Conservation (phyloP, 805 yeast species). For the Spathaspora hagerdaliae region DNA sequence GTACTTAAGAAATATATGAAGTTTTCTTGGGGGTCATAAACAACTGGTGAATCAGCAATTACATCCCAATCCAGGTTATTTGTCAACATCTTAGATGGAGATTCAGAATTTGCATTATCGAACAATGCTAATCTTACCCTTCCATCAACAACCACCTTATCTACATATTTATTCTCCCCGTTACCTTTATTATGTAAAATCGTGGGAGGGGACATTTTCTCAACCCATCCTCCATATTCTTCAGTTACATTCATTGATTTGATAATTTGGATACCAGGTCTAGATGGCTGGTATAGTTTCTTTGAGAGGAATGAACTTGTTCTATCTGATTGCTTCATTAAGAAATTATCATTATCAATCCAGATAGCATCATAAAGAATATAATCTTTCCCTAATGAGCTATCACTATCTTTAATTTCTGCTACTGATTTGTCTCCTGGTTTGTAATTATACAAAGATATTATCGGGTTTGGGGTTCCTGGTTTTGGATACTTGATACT, state of each 20-base stretch:
- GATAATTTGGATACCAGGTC: slow-evolving; percentile 33
- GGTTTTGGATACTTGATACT: slow-evolving; percentile 69
- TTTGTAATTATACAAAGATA: slow-evolving; percentile 41
- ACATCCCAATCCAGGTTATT: slow-evolving; percentile 67
- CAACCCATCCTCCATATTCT: slow-evolving; percentile 59
- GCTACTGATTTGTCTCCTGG: slow-evolving; percentile 16
- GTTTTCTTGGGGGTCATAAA: slow-evolving; percentile 43
- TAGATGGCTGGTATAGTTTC: slow-evolving; percentile 36
- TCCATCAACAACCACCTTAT: slow-evolving; percentile 54
- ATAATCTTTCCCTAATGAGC: slow-evolving; percentile 37
- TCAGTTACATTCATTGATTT: slow-evolving; percentile 27
- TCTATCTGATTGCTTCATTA: slow-evolving; percentile 65
- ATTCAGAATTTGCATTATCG: slow-evolving; percentile 48
- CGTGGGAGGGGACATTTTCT: slow-evolving; percentile 29
- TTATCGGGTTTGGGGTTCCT: slow-evolving; percentile 57
- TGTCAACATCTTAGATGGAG: slow-evolving; percentile 48
- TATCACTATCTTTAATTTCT: slow-evolving; percentile 8
- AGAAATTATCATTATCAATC: slow-evolving; percentile 45
- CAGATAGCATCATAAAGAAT: slow-evolving; percentile 63
- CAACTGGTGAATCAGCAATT: slow-evolving; percentile 54
- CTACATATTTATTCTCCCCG: slow-evolving; percentile 54
- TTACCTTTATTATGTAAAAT: slow-evolving; percentile 17
- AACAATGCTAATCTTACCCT: slow-evolving; percentile 76
- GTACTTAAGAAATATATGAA: slow-evolving; percentile 64
- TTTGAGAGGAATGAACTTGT: slow-evolving; percentile 51